Conservation (phyloP, 148 eudicot species). For the Gaultheria prostrata region DNA sequence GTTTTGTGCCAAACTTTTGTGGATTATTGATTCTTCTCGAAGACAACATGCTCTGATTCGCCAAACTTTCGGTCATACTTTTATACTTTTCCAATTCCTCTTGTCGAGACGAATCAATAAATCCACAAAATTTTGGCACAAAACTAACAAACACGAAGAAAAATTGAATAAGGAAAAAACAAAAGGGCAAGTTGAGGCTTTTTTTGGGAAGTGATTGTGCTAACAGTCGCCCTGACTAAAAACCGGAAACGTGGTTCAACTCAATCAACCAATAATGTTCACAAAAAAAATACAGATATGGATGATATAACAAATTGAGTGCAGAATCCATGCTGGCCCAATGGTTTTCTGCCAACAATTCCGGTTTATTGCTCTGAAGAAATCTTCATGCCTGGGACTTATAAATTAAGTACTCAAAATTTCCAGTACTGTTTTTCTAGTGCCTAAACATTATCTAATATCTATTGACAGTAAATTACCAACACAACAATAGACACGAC, state of each 20-base stretch:
- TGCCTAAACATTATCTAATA: not conserved
- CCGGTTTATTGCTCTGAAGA: not conserved
- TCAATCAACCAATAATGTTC: not conserved
- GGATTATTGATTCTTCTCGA: too few species aligned
- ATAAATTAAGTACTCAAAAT: not conserved
- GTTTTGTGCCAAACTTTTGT: too few species aligned
- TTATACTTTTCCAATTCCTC: too few species aligned
- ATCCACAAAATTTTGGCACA: too few species aligned
- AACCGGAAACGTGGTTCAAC: not conserved
- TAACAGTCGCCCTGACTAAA: too few species aligned
- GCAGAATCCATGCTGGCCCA: not conserved
- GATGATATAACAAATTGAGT: not conserved
- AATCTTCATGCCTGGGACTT: not conserved
- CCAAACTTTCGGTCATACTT: too few species aligned
- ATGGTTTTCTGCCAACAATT: not conserved
- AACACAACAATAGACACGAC: not conserved
- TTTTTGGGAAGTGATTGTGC: too few species aligned
- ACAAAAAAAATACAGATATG: not conserved
- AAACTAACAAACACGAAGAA: too few species aligned
- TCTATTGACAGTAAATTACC: not conserved
- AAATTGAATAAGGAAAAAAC: too few species aligned
- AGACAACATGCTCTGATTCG: too few species aligned
- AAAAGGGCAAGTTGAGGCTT: too few species aligned
- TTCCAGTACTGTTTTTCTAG: not conserved
- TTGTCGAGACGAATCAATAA: too few species aligned